Conservation (phyloP, 306 rosid species). For the Parietaria judaica region DNA sequence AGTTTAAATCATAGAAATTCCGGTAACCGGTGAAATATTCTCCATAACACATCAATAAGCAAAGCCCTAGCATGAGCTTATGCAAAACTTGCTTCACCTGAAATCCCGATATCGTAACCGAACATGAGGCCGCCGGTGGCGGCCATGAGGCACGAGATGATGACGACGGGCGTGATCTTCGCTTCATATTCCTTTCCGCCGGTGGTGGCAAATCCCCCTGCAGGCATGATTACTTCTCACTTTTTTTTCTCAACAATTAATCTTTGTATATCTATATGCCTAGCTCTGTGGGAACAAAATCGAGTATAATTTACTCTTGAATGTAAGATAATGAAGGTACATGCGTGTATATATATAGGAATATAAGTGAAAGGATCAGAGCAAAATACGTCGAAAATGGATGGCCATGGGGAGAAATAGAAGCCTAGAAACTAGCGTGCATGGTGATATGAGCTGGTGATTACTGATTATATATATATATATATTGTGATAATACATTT, state of each 20-base stretch:
- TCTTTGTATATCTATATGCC: neutral
- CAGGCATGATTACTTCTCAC: conserved; percentile 34
- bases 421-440: neutral
- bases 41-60: no score
- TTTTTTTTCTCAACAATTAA: neutral
- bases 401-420: conserved; percentile 3
- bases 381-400: conserved; percentile 1
- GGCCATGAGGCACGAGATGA: conserved; percentile 73
- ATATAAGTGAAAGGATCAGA: conserved; percentile 2
- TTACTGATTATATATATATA: neutral
- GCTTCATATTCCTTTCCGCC: conserved; percentile 48
- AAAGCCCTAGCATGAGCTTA: no score
- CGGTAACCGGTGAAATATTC: no score
- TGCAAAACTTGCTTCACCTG: conserved; percentile 34
- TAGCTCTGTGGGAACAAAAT: neutral
- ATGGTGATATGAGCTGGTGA: neutral
- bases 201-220: conserved; percentile 35
- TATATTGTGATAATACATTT: neutral
- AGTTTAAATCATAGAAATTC: no score
- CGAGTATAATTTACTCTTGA: neutral
- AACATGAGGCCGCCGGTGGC: conserved; percentile 95
- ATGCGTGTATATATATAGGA: neutral
- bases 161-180: conserved; percentile 68
- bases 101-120: conserved; percentile 79
- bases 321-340: neutral